Base-by-base conservation (phyloP, 768 basidiomycete species). In the Kwoniella shandongensis region DNA sequence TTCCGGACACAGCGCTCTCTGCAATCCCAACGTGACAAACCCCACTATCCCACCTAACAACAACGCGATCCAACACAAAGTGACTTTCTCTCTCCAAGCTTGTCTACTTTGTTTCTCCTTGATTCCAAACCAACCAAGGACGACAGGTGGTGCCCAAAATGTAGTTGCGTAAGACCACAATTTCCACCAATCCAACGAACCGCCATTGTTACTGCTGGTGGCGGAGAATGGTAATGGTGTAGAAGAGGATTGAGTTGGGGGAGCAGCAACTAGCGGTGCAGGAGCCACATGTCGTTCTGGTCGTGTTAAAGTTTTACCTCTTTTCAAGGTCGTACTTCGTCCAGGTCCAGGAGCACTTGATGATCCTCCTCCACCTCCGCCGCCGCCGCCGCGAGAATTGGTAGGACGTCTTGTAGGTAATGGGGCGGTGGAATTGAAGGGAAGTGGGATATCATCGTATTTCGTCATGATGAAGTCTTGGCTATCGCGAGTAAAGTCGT, bases 11-110 rank as follows among this genome's bases (percentile, higher is more conserved):
- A 99, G 83, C 42, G 91, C 89, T 67, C 85, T 86, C 78, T 96
- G 89, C 44, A 94, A 84, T 32, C 94, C 94, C 64, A 99, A 89
- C 36, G 96, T 99, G 53, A 87, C 81, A 78, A 99, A 99, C 10
- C 90, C 94, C 50, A 97, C 83, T 42, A 80, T 76, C 18, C 81
- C 85, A 64, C 94, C 96, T 18, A 96, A 77, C 41, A 91, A 36
- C 54, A 83, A 63, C 48, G 91, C 89, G 70, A 97, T 86, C 76
- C 88, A 85, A 78, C 93, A 97, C 3, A 99, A 81, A 5, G 91
- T 85, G 56, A 94, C 86, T 81, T 98, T 99, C 78, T 99, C 96
- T 72, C 93, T 84, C 96, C 96, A 99, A 1, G 96, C 96, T 76
- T 96, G 90, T 60, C 85, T 81, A 51, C 83, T 81, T 35, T 83